Evolutionary conservation across 768 basidiomycete genomes (phyloP).

Genomic region (Leccinum pellstonianum): DNA sequence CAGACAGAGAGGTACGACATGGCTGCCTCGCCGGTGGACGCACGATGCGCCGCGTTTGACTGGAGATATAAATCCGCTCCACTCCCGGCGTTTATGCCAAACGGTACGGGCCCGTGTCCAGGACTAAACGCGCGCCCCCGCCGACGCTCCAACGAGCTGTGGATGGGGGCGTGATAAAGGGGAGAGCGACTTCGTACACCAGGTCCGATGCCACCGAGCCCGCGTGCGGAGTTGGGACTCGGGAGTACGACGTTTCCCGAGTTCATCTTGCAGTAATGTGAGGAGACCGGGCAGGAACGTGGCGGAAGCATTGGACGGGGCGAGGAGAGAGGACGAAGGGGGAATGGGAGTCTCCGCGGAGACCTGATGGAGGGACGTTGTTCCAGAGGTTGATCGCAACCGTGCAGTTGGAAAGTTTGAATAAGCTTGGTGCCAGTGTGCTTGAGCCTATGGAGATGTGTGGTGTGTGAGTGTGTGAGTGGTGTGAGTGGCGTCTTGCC

Average conservation of each 20-base stretch:
- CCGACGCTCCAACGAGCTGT: slow-evolving; percentile 15
- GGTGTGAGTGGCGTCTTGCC: no score
- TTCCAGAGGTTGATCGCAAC: slow-evolving; percentile 21
- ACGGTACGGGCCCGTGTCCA: slow-evolving; percentile 32
- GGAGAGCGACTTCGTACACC: no score
- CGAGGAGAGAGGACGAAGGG: slow-evolving; percentile 36
- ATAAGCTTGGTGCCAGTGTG: slow-evolving; percentile 49
- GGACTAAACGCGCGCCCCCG: slow-evolving; percentile 29
- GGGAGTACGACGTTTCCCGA: slow-evolving; percentile 28
- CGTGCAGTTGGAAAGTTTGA: slow-evolving; percentile 39
- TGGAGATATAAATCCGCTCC: slow-evolving; percentile 30
- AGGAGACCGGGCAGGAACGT: slow-evolving; percentile 75
- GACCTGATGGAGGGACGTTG: slow-evolving; percentile 10
- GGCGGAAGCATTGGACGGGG: slow-evolving; percentile 77
- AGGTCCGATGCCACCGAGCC: no score
- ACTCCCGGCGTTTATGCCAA: slow-evolving; percentile 29
- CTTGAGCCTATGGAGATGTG: slow-evolving; percentile 17
- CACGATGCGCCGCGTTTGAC: slow-evolving; percentile 23
- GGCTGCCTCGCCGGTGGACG: slow-evolving; percentile 13
- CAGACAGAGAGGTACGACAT: slow-evolving; percentile 23
- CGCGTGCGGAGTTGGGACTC: slow-evolving; percentile 11
- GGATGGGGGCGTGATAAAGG: no score
- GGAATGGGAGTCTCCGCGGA: slow-evolving; percentile 34
- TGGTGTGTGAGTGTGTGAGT: no score
- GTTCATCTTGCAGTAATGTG: slow-evolving; percentile 58